phyloP scores from a whole-genome alignment of 768 basidiomycete genomes.

The Calocybe indica region DNA sequence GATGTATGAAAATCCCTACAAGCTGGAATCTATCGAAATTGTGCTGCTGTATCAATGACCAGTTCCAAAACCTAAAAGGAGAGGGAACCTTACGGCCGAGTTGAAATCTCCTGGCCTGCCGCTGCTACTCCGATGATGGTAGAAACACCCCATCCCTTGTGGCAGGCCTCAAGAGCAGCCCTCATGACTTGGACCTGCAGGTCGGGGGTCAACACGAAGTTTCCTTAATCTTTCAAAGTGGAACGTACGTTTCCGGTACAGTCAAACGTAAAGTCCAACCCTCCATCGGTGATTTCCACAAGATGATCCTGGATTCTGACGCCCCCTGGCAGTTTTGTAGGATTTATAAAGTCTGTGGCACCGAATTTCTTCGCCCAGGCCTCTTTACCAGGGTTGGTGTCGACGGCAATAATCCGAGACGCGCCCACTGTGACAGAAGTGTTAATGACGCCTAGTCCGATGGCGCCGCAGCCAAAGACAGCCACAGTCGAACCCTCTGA shows the following conservation, averaged over 20 bases:
- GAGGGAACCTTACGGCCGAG: slow-evolving; percentile 60
- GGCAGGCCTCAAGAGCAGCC: slow-evolving; percentile 94
- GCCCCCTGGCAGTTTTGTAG: slow-evolving; percentile 64
- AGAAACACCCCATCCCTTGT: slow-evolving; percentile 98
- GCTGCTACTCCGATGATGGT: slow-evolving; percentile 97
- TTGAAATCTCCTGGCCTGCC: slow-evolving; percentile 92
- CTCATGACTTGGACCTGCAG: slow-evolving; percentile 86
- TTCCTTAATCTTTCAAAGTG: not conserved
- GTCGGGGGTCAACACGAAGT: not conserved
- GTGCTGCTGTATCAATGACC: not conserved
- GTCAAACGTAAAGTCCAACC: slow-evolving; percentile 95
- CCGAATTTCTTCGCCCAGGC: slow-evolving; percentile 89
- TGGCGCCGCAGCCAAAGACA: slow-evolving; percentile 94
- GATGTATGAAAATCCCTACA: slow-evolving; percentile 21
- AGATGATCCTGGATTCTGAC: slow-evolving; percentile 86
- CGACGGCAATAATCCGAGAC: slow-evolving; percentile 86
- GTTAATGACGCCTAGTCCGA: slow-evolving; percentile 89
- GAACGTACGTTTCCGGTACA: slow-evolving; percentile 77
- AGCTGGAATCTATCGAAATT: slow-evolving; percentile 41
- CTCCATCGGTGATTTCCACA: slow-evolving; percentile 91
- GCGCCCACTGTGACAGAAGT: slow-evolving; percentile 76
- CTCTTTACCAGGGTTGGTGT: slow-evolving; percentile 84
- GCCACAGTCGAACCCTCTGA: slow-evolving; percentile 83
- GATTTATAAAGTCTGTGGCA: slow-evolving; percentile 93
- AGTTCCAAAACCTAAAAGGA: slow-evolving; percentile 1